These are phyloP conservation scores for Bertia moriformis DNA, from an alignment of 2,329 filamentous ascomycete genomes.

Conservation along the genomic window DNA sequence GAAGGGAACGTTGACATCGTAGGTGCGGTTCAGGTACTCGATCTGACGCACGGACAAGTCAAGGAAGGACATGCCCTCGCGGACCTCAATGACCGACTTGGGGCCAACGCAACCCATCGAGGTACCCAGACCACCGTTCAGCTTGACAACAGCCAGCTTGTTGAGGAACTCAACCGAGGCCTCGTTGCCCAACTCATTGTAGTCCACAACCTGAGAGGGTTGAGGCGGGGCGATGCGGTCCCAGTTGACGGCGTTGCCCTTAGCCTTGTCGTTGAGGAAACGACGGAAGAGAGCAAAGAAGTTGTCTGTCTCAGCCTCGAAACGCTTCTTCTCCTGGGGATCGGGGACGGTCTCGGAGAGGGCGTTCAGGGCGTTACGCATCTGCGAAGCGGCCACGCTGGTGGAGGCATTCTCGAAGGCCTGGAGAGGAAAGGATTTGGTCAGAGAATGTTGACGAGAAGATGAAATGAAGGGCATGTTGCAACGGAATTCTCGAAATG, in stretches of 20 bases:
- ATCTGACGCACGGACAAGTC: conserved; percentile 97
- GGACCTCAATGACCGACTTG: conserved; percentile 98
- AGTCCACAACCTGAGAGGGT: conserved; percentile 85
- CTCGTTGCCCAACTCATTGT: conserved; percentile 75
- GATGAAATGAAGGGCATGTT: not conserved
- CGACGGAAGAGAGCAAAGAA: conserved; percentile 98
- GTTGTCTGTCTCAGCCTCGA: conserved; percentile 99
- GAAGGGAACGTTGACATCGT: conserved; percentile 92
- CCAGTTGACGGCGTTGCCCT: conserved; percentile 91
- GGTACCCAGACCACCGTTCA: conserved; percentile 97
- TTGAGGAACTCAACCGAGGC: conserved; percentile 88
- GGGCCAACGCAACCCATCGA: conserved; percentile 99
- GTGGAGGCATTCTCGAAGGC: conserved; percentile 99
- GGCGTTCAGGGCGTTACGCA: conserved; percentile 93
- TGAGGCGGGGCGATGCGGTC: conserved; percentile 90
- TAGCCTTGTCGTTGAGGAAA: conserved; percentile 97
- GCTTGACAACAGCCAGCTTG: conserved; percentile 96
- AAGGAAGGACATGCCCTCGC: conserved; percentile 99
- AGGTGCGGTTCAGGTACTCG: conserved; percentile 96
- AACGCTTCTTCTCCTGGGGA: conserved; percentile 70
- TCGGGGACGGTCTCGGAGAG: conserved; percentile 83
- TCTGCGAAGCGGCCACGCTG: conserved; percentile 92
- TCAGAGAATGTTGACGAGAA: not conserved
- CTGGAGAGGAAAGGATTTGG: not conserved
- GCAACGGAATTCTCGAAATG: not conserved